Evolutionary conservation across 768 basidiomycete species (phyloP), one percentile per base, ranked within the genome.

Genomic region (Boletus barrowsii): DNA sequence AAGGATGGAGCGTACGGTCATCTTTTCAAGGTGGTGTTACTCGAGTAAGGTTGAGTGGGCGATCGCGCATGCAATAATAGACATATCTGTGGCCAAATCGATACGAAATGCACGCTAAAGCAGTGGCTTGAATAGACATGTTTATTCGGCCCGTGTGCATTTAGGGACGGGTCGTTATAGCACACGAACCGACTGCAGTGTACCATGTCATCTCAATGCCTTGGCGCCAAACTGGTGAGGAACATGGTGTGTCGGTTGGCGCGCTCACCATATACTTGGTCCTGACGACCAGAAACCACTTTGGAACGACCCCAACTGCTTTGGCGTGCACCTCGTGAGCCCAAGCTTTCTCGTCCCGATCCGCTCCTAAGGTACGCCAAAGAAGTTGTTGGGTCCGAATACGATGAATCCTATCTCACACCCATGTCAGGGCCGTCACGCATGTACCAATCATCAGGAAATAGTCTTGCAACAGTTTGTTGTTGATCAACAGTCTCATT

Each of bases 341-440:
- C 82, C 82, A 85, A 0, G 67, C 72, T 0, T 20, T 3, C 37
- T 66, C 66, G 51, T 81, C 74, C 1, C n/a, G n/a, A n/a, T n/a
- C n/a, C n/a, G n/a, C 3, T 66, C 58, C 33, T 75, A 58, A 3
- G 81, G 63, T 42, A 77, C 74, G 7, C 83, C 83, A 53, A 82
- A 75, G 67, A 86, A 82, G 58, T 83, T 86, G 59, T 87, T 84
- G 9, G 80, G 72, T 2, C 81, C 83, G 8, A 84, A 62, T 0
- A 86, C 81, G 48, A 75, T 61, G 64, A 79, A 86, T 0, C 83
- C 84, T 86, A 32, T 1, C 9, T 22, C 32, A 5, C 1, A 3
- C 17, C 32, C 13, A 9, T 37, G 24, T 50, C 47, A 55, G 32
- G 2, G 85, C 83, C 22, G 22, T 22, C 22, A 22, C 3, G 22